Evolutionary conservation across 169 alveolate species (phyloP), one percentile per base, ranked within the genome.

Genomic region (Babesia ovis): DNA sequence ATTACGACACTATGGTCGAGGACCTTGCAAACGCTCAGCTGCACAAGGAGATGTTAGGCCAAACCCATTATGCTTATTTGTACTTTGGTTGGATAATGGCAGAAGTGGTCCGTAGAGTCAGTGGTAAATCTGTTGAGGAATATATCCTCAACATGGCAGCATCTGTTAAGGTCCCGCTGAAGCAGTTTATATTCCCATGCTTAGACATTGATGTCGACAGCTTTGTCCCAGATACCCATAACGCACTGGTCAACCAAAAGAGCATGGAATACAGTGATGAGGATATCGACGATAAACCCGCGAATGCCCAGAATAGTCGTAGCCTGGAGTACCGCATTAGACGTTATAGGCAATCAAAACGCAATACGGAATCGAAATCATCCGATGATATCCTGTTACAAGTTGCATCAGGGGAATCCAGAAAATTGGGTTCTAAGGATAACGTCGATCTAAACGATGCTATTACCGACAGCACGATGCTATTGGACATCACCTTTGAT

Each of bases 21-120:
- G 73, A 69, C 45, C 23, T 79, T 18, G 73, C 66, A 32, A 27
- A 79, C 29, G 45, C 83, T 8, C 22, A 56, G 3, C 27, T 79
- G 42, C 62, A 66, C 42, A 20, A 69, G 29, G 71, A 70, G 39
- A 12, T n/a, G n/a, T 23, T 29, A 2, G 48, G 43, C n/a, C 56
- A 42, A n/a, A 68, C 77, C 3, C 46, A 35, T 37, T 79, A 79
- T 42, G 68, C 41, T 42, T 59, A 64, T 32, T n/a, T 68, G 23
- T 68, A 57, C 76, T 79, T 35, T 43, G 83, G 84, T 35, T 79
- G 77, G 75, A 69, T 79, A 14, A 51, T 79, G 59, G 73, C 83
- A 18, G 87, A 79, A 48, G 39, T 79, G 29, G 56, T 79, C 35
- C 73, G 82, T 18, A 41, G 87, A 20, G 77, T 71, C 27, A 79